Evolutionary conservation across 495 filamentous ascomycete species (phyloP).

Genomic region (Hapsidospora chrysogenum): DNA sequence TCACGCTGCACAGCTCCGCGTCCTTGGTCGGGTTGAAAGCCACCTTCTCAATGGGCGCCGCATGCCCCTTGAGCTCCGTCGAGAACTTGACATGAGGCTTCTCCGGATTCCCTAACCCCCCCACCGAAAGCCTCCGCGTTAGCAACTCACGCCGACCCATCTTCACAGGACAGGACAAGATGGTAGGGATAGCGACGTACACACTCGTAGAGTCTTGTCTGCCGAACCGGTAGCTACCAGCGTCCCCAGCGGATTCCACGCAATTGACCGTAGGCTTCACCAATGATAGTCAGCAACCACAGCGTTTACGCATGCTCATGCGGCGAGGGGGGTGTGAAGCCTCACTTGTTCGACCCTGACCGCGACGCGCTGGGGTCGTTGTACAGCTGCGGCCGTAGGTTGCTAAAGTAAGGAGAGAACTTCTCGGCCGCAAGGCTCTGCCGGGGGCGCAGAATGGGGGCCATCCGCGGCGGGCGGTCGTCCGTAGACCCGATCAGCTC

Average conservation of each 20-base stretch:
- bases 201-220: slow-evolving; percentile 67
- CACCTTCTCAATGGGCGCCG: slow-evolving; percentile 64
- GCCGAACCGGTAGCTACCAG: slow-evolving; percentile 74
- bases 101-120: slow-evolving; percentile 61
- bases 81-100: slow-evolving; percentile 62
- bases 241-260: slow-evolving; percentile 79
- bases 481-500: too few species aligned
- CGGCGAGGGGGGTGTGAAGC: too few species aligned
- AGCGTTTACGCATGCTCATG: too few species aligned
- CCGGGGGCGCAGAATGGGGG: slow-evolving; percentile 29
- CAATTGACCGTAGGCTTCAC: slow-evolving; percentile 45
- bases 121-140: too few species aligned
- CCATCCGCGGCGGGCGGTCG: too few species aligned
- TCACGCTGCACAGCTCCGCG: slow-evolving; percentile 73
- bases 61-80: slow-evolving; percentile 74
- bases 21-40: slow-evolving; percentile 82
- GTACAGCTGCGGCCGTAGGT: slow-evolving; percentile 44
- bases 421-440: slow-evolving; percentile 44
- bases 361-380: slow-evolving; percentile 36
- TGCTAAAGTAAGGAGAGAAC: slow-evolving; percentile 39
- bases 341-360: slow-evolving; percentile 5
- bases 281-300: slow-evolving; percentile 2
- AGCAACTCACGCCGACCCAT: background rate
- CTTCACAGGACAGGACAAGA: background rate
- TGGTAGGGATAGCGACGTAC: slow-evolving; percentile 12